These are phyloP conservation scores for Aspergillus pseudoglaucus DNA, from an alignment of 2,329 filamentous ascomycete species.

Conservation along the genomic window DNA sequence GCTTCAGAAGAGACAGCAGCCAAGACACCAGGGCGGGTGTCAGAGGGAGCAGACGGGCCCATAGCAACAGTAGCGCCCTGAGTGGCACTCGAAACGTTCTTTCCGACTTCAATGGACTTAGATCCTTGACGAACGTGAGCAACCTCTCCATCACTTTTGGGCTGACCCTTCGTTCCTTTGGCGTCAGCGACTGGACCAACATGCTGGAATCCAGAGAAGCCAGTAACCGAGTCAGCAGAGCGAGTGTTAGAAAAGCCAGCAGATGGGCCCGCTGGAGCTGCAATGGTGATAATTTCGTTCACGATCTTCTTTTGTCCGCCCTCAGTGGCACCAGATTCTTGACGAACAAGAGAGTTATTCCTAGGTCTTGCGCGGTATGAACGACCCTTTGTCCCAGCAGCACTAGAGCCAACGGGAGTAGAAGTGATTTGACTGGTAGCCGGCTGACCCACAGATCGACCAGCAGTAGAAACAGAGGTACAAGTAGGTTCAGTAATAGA, in stretches of 20 bases:
- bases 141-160: neutral
- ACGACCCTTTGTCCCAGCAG: neutral
- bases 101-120: neutral
- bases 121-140: neutral
- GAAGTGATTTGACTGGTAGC: neutral
- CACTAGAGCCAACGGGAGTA: neutral
- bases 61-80: neutral
- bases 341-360: neutral
- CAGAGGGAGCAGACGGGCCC: neutral
- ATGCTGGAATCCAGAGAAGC: too few relatives aligned
- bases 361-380: neutral
- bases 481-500: neutral
- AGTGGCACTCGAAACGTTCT: neutral
- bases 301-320: neutral
- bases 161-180: neutral
- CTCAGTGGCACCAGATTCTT: neutral
- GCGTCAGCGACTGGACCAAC: too few relatives aligned
- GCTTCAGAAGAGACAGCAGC: neutral
- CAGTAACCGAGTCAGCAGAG: neutral
- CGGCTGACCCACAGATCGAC: neutral
- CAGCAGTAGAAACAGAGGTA: neutral
- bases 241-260: neutral
- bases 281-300: neutral
- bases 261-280: neutral
- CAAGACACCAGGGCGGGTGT: neutral